Evolutionary conservation across 352 stramenopile genomes (phyloP), one percentile per base, ranked within the genome.

Genomic region (Phytophthora gonapodyides): DNA sequence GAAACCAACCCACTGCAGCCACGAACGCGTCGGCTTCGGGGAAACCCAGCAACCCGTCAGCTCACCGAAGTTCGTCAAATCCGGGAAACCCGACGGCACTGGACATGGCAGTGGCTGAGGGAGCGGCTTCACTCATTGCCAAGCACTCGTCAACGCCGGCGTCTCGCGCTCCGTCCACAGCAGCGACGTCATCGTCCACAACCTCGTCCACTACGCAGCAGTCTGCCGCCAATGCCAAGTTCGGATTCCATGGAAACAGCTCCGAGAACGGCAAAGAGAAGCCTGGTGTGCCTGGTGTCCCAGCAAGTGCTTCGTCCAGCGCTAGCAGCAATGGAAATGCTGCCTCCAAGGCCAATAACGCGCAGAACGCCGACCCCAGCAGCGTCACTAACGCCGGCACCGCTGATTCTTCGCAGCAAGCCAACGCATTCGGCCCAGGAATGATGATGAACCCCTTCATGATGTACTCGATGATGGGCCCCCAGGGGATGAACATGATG

Each of bases 401-500:
- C 16, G 63, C 30, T 21, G 36, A 61, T 47, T 37, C 44, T 43
- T 53, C 53, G 13, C 69, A 69, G 27, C 70, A 69, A 42, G 38
- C n/a, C n/a, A 69, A 61, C 15, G 52, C 24, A 30, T 70, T 76
- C 36, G 57, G 58, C 8, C 75, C 68, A 48, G 72, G 71, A 57
- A 90, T 92, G 81, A 87, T 90, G 80, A 82, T 91, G 69, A 86
- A 86, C 19, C 79, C 82, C 30, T 92, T 94, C 52, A 87, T 94
- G 75, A 90, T 93, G 83, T 92, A 91, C 52, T 67, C 79, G 46
- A 91, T 93, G 82, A 89, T 93, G 80, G 76, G 76, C 24, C 40
- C 64, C 2, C 64, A 70, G 41, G 64, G 44, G 21, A 72, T 75
- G 61, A 75, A 75, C 38, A 73, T 79, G 64, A 77, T 71, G 69